Evolutionary conservation across 2,329 filamentous ascomycete genomes (phyloP).

Genomic region (Bipolaris bicolor): DNA sequence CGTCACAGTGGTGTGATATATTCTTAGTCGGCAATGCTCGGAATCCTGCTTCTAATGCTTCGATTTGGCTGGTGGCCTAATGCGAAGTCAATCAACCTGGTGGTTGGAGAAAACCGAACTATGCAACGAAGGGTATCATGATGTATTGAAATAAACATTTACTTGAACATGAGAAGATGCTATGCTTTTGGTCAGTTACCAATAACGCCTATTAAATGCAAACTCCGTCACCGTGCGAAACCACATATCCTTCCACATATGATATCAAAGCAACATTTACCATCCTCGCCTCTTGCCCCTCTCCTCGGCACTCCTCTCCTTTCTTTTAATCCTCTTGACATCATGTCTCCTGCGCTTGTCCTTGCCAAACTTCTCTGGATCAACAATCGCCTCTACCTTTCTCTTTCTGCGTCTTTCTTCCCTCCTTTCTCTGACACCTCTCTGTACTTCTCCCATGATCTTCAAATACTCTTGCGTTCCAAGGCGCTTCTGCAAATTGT

Average conservation of each 20-base stretch:
- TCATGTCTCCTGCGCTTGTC: conserved; percentile 79
- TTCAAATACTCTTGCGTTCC: conserved; percentile 81
- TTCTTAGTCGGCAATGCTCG: not conserved
- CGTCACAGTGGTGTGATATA: not conserved
- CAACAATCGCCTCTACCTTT: conserved; percentile 82
- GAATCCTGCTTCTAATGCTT: not conserved
- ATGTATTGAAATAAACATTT: not conserved
- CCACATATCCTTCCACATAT: not conserved
- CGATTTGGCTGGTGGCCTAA: not conserved
- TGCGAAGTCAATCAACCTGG: not conserved
- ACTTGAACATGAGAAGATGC: not conserved
- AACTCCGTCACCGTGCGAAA: not conserved
- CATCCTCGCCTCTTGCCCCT: conserved; percentile 74
- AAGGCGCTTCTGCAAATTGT: conserved; percentile 81
- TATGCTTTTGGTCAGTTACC: not conserved
- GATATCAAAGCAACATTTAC: conserved; percentile 45
- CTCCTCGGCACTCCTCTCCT: conserved; percentile 76
- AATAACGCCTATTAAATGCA: not conserved
- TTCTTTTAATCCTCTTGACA: conserved; percentile 60
- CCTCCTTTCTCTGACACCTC: conserved; percentile 72
- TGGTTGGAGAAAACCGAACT: not conserved
- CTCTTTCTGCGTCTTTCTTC: conserved; percentile 81
- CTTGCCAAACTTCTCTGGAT: conserved; percentile 76
- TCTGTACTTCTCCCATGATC: conserved; percentile 73
- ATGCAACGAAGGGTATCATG: not conserved